Percentiles rank a stretch among this genome's conserved stretches.
Conservation (phyloP, 192 early-diverging fungal genomes). For the Mortierella alpina region DNA sequence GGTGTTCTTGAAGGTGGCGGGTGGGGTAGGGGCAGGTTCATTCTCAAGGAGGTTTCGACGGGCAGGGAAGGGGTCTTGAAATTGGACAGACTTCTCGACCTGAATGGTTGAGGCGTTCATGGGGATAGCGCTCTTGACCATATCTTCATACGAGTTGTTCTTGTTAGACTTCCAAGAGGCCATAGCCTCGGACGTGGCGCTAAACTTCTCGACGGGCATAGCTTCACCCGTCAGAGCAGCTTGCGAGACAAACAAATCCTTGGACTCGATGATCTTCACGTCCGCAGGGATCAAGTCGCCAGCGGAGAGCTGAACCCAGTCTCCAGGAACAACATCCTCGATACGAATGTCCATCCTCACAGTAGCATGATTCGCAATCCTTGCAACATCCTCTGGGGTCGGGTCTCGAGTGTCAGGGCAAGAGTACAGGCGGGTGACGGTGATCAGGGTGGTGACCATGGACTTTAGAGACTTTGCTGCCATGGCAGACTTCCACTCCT, state of each 20-base stretch:
- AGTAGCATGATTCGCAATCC: constrained; percentile 25
- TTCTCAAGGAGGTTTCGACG: too few relatives aligned
- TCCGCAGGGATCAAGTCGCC: constrained; percentile 60
- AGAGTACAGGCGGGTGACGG: constrained; percentile 54
- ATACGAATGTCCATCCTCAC: constrained; percentile 48
- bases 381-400: constrained; percentile 36
- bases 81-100: constrained; percentile 6
- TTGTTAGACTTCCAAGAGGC: background rate
- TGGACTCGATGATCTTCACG: constrained; percentile 52
- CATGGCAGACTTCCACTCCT: constrained; percentile 54
- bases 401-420: constrained; percentile 44
- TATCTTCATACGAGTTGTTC: constrained; percentile 18
- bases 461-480: constrained; percentile 42
- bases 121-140: constrained; percentile 12
- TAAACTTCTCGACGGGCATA: constrained; percentile 60
- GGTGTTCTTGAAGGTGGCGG: constrained; percentile 14
- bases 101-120: constrained; percentile 12
- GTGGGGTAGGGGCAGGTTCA: background rate
- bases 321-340: constrained; percentile 60
- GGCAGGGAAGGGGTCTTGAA: background rate
- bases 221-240: constrained; percentile 61
- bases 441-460: constrained; percentile 44
- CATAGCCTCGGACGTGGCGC: constrained; percentile 22
- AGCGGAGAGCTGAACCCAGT: constrained; percentile 56
- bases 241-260: constrained; percentile 63